phyloP scores from a whole-genome alignment of 2,329 filamentous ascomycete genomes.

The Dryadomyces quercivorus region DNA sequence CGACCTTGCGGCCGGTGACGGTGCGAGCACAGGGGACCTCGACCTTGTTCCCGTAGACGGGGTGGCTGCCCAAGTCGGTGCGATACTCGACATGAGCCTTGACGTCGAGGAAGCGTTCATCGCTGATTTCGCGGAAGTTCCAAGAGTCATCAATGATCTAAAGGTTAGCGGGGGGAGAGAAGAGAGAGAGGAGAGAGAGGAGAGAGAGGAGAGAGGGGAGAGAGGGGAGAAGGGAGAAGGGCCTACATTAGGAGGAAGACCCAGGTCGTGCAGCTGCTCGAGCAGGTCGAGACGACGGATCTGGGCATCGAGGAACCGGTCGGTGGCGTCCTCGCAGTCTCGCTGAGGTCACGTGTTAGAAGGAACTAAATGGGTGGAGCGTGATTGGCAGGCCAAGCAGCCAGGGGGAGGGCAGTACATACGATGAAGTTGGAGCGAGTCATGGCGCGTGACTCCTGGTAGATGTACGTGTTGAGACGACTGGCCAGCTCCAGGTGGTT shows the following conservation, averaged over 20 bases:
- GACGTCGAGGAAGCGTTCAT: constrained; percentile 9
- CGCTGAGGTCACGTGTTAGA: constrained; percentile 9
- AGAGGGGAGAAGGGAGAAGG: neutral
- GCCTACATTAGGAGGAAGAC: constrained; percentile 38
- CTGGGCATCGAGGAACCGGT: constrained; percentile 33
- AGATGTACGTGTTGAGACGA: constrained; percentile 5
- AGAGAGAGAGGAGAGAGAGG: constrained; percentile 5
- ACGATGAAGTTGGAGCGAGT: constrained; percentile 10
- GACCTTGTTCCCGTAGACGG: constrained; percentile 15
- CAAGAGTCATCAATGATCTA: constrained; percentile 12
- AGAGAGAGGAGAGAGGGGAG: constrained; percentile 3
- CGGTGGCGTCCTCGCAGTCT: constrained; percentile 20
- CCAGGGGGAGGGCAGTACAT: constrained; percentile 1
- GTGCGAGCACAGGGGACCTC: constrained; percentile 21
- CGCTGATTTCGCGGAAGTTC: constrained; percentile 12
- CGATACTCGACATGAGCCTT: constrained; percentile 13
- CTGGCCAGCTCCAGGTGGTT: constrained; percentile 14
- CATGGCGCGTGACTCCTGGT: constrained; percentile 2
- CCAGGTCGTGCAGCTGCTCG: constrained; percentile 27
- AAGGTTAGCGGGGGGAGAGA: neutral
- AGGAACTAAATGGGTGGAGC: neutral
- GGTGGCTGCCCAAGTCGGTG: constrained; percentile 12
- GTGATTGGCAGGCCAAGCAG: neutral
- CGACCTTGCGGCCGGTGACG: constrained; percentile 7
- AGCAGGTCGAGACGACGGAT: constrained; percentile 33